Percentiles rank a stretch among this genome's conserved stretches.
Evolutionary conservation across 75 land plant species (phyloP).

Genomic region (Larix kaempferi): DNA sequence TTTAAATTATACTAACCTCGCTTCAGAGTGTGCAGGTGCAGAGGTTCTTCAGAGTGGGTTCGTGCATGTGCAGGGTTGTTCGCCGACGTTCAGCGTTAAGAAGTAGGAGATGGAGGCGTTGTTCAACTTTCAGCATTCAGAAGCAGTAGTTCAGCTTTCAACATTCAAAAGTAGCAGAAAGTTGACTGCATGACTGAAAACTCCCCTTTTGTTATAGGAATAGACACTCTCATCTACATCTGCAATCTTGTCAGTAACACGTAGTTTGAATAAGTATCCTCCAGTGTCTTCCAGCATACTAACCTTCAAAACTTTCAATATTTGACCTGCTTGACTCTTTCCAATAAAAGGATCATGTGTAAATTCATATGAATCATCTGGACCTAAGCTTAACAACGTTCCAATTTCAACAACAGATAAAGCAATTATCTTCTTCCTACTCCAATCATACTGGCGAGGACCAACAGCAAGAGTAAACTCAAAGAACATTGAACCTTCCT

Average conservation of each 20-base stretch:
- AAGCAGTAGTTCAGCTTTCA: no score
- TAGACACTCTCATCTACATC: slow-evolving; percentile 55
- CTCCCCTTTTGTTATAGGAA: slow-evolving; percentile 62
- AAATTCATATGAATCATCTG: slow-evolving; percentile 61
- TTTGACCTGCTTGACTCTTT: slow-evolving; percentile 72
- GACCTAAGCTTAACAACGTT: slow-evolving; percentile 45
- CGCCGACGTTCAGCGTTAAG: no score
- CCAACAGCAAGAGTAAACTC: slow-evolving; percentile 53
- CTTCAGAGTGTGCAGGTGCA: no score
- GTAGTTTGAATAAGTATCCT: slow-evolving; percentile 66
- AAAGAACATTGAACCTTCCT: slow-evolving; percentile 51
- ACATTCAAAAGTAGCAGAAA: no score
- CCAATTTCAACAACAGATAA: slow-evolving; percentile 72
- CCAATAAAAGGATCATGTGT: slow-evolving; percentile 78
- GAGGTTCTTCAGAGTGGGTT: no score
- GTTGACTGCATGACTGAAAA: slow-evolving; percentile 42
- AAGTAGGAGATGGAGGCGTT: no score
- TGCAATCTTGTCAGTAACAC: slow-evolving; percentile 53
- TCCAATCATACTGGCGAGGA: slow-evolving; percentile 71
- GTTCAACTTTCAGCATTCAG: no score
- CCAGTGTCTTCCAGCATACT: slow-evolving; percentile 65
- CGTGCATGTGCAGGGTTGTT: no score
- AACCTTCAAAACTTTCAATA: slow-evolving; percentile 62
- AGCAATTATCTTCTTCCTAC: slow-evolving; percentile 65
- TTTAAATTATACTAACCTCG: no score